A percentile compares a stretch with the other conserved stretches of the same genome.
These are phyloP conservation scores for Anethum foeniculum DNA, from an alignment of 140 eudicot species.

Conservation along the genomic window DNA sequence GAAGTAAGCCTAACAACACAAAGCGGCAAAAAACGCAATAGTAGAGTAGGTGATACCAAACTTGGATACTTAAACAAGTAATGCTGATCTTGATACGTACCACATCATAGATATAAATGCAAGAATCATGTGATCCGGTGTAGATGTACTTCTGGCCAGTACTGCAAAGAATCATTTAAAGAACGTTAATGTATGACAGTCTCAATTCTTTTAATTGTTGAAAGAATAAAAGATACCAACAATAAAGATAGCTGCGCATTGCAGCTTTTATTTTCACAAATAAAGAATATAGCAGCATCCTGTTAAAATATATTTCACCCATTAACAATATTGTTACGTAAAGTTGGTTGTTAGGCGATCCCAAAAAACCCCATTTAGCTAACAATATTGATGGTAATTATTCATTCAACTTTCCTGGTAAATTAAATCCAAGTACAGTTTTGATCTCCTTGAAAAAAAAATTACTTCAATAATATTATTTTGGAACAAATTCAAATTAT, in stretches of 20 bases:
- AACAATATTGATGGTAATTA: neutral
- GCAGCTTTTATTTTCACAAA: neutral
- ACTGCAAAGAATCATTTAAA: conserved; percentile 35
- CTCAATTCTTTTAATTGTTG: neutral
- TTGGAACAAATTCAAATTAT: neutral
- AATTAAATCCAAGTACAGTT: neutral
- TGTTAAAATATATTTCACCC: neutral
- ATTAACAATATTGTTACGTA: neutral
- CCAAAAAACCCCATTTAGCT: neutral
- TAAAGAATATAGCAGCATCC: neutral
- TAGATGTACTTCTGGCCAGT: conserved; percentile 94
- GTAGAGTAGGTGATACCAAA: neutral
- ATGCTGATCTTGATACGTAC: conserved; percentile 30
- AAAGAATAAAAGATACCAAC: neutral
- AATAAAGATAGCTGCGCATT: neutral
- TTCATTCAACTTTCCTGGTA: neutral
- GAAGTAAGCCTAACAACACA: no score
- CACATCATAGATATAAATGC: conserved; percentile 79
- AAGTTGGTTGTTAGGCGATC: neutral
- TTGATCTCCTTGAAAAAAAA: neutral
- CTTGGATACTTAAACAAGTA: neutral
- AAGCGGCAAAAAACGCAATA: neutral
- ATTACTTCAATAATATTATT: neutral
- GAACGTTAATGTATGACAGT: neutral
- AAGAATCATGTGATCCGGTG: conserved; percentile 88